Conservation (phyloP, 2,329 filamentous ascomycete species). For the Sphaerulina populicola region DNA sequence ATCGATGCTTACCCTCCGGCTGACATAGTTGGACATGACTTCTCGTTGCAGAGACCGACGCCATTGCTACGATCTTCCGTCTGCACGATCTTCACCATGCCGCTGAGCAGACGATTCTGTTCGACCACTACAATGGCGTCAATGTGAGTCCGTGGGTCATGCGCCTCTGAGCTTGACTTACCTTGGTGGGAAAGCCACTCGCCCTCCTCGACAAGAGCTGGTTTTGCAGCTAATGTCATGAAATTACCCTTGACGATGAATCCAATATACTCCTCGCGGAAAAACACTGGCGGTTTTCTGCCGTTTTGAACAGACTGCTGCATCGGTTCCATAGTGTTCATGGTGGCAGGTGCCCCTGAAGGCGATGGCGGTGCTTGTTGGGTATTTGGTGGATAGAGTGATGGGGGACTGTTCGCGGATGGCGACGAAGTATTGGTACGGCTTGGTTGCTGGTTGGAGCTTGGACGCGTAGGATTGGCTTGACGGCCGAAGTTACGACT, state of each 20-base stretch:
- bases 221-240: conserved; percentile 86
- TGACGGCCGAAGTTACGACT: conserved; percentile 31
- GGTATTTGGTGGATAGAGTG: conserved; percentile 24
- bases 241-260: conserved; percentile 97
- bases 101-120: conserved; percentile 80
- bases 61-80: conserved; percentile 64
- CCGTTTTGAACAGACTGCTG: conserved; percentile 30
- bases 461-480: conserved; percentile 21
- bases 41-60: conserved; percentile 70
- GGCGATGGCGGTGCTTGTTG: conserved; percentile 30
- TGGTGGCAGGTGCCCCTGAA: conserved; percentile 46
- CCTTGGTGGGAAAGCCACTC: conserved; percentile 96
- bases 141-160: background rate
- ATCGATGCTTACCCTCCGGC: conserved; percentile 70
- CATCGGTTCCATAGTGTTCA: conserved; percentile 58
- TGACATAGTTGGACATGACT: conserved; percentile 83
- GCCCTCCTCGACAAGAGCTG: conserved; percentile 84
- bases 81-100: conserved; percentile 80
- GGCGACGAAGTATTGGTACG: conserved; percentile 30
- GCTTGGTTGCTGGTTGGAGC: conserved; percentile 26
- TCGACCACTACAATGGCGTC: conserved; percentile 62
- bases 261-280: conserved; percentile 65
- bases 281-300: conserved; percentile 53
- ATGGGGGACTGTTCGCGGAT: conserved; percentile 28
- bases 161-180: conserved; percentile 35